Percentiles rank a stretch among this genome's conserved stretches.
These are phyloP conservation scores for Hemerocallis citrina DNA, from an alignment of 106 monocot genomes.

Conservation along the genomic window DNA sequence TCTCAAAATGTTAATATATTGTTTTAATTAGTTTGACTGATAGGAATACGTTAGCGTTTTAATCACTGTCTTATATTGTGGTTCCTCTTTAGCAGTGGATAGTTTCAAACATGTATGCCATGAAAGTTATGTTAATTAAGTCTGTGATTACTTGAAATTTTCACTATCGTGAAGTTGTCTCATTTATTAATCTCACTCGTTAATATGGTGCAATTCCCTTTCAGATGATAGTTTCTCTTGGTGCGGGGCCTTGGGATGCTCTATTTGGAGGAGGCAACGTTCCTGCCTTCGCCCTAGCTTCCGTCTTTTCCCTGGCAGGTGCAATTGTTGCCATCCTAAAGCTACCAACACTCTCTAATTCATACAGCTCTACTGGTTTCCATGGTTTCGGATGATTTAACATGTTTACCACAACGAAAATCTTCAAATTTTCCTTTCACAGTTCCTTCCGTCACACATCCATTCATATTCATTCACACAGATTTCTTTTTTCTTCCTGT, in stretches of 20 bases:
- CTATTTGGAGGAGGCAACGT: slow-evolving; percentile 95
- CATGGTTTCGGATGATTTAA: slow-evolving; percentile 77
- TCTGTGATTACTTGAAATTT: too few relatives aligned
- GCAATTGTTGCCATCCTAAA: slow-evolving; percentile 50
- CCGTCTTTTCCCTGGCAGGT: slow-evolving; percentile 49
- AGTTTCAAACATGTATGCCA: too few relatives aligned
- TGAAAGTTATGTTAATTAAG: too few relatives aligned
- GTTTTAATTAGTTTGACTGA: too few relatives aligned
- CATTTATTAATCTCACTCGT: background rate
- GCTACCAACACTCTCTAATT: slow-evolving; percentile 55
- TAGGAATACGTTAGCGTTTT: too few relatives aligned
- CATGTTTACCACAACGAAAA: background rate
- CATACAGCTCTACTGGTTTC: slow-evolving; percentile 46
- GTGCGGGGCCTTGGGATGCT: slow-evolving; percentile 95
- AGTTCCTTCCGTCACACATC: background rate
- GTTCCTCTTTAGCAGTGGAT: too few relatives aligned
- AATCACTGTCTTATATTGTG: too few relatives aligned
- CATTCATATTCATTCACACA: background rate
- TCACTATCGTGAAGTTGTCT: too few relatives aligned
- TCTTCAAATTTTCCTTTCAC: background rate
- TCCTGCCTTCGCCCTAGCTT: slow-evolving; percentile 80
- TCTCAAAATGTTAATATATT: too few relatives aligned
- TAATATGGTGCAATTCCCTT: slow-evolving; percentile 2
- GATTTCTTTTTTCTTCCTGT: background rate
- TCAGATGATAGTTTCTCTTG: slow-evolving; percentile 87